Evolutionary conservation across 768 basidiomycete genomes (phyloP).

Genomic region (Phanerochaete carnosa): DNA sequence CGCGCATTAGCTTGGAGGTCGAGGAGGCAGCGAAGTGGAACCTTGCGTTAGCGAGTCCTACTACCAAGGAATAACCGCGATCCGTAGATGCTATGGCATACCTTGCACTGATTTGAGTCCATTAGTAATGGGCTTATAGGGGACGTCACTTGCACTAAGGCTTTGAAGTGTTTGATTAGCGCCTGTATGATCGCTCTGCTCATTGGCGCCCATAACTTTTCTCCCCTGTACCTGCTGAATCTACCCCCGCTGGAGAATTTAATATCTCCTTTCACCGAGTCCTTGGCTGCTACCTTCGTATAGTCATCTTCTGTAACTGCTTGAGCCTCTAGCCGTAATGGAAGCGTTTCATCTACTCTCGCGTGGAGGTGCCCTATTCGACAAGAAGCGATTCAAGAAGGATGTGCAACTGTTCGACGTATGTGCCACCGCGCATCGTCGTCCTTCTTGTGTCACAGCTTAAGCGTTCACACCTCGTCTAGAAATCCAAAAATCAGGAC

Average conservation of each 20-base stretch:
- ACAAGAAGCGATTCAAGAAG: constrained; percentile 68
- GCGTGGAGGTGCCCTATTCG: constrained; percentile 77
- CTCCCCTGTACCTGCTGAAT: not conserved
- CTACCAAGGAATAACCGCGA: too few species aligned
- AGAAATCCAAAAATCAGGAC: constrained; percentile 27
- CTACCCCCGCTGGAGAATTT: too few species aligned
- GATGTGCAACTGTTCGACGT: constrained; percentile 76
- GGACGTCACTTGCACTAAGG: too few species aligned
- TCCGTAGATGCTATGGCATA: too few species aligned
- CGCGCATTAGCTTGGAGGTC: too few species aligned
- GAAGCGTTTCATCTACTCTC: constrained; percentile 90
- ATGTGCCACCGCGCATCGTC: not conserved
- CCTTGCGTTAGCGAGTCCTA: too few species aligned
- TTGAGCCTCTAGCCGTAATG: constrained; percentile 37
- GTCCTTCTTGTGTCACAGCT: not conserved
- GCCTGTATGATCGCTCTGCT: not conserved
- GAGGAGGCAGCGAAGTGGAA: too few species aligned
- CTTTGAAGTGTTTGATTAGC: not conserved
- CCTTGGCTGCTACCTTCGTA: not conserved
- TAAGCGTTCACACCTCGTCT: not conserved
- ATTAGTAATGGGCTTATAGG: too few species aligned
- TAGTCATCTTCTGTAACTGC: too few species aligned
- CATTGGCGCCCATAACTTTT: constrained; percentile 1
- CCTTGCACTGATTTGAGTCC: too few species aligned
- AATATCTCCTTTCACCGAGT: not conserved